Evolutionary conservation across 139 green algal genomes (phyloP), one percentile per base, ranked within the genome.

Genomic region (Auxenochlorella pyrenoidosa): DNA sequence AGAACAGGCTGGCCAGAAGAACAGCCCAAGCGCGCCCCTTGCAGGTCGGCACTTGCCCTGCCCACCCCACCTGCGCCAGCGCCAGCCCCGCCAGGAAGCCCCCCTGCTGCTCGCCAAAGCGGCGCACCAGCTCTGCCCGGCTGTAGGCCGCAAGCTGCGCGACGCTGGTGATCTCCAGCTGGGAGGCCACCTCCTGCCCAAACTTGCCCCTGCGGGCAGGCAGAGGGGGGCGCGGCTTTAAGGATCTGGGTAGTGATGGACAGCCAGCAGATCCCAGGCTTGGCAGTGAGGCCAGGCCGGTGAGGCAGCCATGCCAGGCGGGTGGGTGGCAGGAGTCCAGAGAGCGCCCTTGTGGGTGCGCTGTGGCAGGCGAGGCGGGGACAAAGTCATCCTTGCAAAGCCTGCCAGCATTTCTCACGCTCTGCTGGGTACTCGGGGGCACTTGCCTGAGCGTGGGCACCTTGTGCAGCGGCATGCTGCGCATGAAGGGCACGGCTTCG

Each of bases 141-240:
- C 70, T 30, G 19, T 90, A 89, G 26, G 63, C 68, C 38, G 40
- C 47, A 38, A 95, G 85, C 26, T 93, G 77, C 0, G 86, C 87
- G 59, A 95, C 94, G 10, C 34, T 86, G 38, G n/a, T 30, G 6
- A 90, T 84, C 6, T 83, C 87, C 68, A 96, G 86, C 16, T 65
- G 75, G 2, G 76, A 32, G 0, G 86, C 70, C 44, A 95, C 88
- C 0, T 63, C 70, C n/a, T 65, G 75, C 18, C 93, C 91, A 32
- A 88, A 79, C 65, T 93, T 92, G 44, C 88, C 63, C 32, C 78
- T 85, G n/a, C 90, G 86, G 18, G n/a, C 36, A 84, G 58, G 13
- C 34, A 24, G 51, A 32, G n/a, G n/a, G 22, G 1, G 26, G 22
- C 36, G 10, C 12, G 15, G 4, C 3, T 13, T 3, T 24, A 8